phyloP scores from a whole-genome alignment of 192 early-diverging fungal genomes.

The Entrophospora sp. region DNA sequence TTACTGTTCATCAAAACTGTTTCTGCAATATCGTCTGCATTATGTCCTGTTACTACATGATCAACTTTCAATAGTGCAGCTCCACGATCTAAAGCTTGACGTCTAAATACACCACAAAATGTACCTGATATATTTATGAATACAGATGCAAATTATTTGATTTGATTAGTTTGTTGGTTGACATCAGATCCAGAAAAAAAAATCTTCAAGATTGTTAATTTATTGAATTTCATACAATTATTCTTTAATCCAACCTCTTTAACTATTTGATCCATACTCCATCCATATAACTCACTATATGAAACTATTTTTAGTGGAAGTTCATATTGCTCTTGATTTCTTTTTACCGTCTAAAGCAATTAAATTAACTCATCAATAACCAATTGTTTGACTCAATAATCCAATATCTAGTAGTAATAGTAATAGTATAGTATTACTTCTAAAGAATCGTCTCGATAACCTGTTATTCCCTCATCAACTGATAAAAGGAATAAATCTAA shows the following conservation, averaged over 20 bases:
- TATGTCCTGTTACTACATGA: conserved; percentile 98
- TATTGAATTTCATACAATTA: conserved; percentile 58
- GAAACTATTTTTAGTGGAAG: conserved; percentile 91
- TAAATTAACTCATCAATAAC: neutral
- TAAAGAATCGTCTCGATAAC: conserved; percentile 96
- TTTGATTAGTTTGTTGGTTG: no score
- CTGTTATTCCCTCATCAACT: conserved; percentile 95
- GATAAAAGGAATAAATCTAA: conserved; percentile 87
- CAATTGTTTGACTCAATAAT: no score
- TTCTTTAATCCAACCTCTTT: conserved; percentile 90
- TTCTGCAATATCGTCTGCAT: conserved; percentile 98
- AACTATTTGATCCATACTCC: conserved; percentile 98
- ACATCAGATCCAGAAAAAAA: no score
- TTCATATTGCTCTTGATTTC: conserved; percentile 88
- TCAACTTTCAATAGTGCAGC: conserved; percentile 82
- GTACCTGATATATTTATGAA: conserved; percentile 40
- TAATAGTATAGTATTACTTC: conserved; percentile 29
- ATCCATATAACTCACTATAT: conserved; percentile 92
- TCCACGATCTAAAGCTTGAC: conserved; percentile 94
- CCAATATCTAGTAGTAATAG: neutral
- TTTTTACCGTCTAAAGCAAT: conserved; percentile 67
- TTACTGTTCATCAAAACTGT: conserved; percentile 97
- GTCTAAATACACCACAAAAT: conserved; percentile 96
- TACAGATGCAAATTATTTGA: neutral
- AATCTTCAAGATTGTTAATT: no score